Percentiles rank a stretch among this genome's conserved stretches.
Conservation (phyloP, 2,329 filamentous ascomycete genomes). For the Diaporthe aspalathi region DNA sequence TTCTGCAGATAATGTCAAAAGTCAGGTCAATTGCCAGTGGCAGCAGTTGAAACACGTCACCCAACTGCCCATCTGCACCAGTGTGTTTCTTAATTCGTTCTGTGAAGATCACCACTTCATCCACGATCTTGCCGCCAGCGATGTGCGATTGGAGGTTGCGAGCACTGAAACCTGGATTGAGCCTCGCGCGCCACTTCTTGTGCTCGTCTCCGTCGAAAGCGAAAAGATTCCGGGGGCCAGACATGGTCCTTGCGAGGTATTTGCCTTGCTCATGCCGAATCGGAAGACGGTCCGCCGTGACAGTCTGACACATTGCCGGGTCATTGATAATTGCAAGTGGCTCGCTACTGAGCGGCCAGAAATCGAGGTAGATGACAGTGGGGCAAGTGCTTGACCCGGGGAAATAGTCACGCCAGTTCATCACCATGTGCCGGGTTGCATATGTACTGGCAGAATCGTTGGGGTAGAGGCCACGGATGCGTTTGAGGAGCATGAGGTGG, state of each 20-base stretch:
- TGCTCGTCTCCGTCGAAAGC: slow-evolving; percentile 32
- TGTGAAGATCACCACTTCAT: slow-evolving; percentile 21
- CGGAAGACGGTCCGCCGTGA: slow-evolving; percentile 22
- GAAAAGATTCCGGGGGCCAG: slow-evolving; percentile 18
- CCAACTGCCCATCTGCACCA: slow-evolving; percentile 12
- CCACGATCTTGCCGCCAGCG: slow-evolving; percentile 17
- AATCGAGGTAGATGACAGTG: slow-evolving; percentile 41
- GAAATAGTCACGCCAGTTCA: slow-evolving; percentile 39
- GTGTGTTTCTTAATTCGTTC: slow-evolving; percentile 6
- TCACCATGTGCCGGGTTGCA: neutral
- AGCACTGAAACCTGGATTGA: slow-evolving; percentile 31
- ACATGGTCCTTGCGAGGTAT: slow-evolving; percentile 4
- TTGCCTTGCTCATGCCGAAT: slow-evolving; percentile 30
- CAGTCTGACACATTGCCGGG: slow-evolving; percentile 30
- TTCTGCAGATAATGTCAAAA: slow-evolving; percentile 35
- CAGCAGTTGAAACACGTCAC: slow-evolving; percentile 19
- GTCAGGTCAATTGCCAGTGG: slow-evolving; percentile 33
- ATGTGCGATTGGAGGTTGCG: slow-evolving; percentile 26
- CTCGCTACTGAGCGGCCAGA: slow-evolving; percentile 41
- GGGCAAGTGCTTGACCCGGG: slow-evolving; percentile 34
- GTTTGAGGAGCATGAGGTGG: slow-evolving; percentile 21
- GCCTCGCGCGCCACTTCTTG: slow-evolving; percentile 22
- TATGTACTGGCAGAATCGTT: slow-evolving; percentile 28
- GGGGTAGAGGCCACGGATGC: slow-evolving; percentile 5
- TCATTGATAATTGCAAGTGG: slow-evolving; percentile 32